Percentiles rank a stretch among this genome's conserved stretches.
These are phyloP conservation scores for Thymus mandschuricus DNA, from an alignment of 257 asterid genomes.

Conservation along the genomic window DNA sequence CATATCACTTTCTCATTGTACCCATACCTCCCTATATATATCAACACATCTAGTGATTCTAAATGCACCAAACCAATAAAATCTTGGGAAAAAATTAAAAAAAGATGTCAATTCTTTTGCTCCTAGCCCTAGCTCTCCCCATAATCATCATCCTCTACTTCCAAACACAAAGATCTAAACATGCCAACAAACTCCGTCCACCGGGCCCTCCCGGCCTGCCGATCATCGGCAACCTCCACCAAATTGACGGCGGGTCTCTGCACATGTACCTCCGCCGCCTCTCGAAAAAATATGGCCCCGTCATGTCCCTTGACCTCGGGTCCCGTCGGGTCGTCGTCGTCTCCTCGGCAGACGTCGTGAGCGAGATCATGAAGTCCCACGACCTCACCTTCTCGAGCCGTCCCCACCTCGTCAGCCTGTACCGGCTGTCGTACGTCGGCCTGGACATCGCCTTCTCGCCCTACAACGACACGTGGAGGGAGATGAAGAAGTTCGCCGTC, in stretches of 20 bases:
- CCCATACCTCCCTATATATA: too few species aligned
- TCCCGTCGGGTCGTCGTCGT: conserved; percentile 3
- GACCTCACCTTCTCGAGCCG: conserved; percentile 33
- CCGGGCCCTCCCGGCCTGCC: conserved; percentile 34
- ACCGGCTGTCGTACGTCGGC: conserved; percentile 29
- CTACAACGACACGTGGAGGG: conserved; percentile 28
- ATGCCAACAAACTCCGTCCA: conserved; percentile 13
- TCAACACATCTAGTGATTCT: too few species aligned
- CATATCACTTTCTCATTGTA: too few species aligned
- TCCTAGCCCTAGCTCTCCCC: conserved; percentile 12
- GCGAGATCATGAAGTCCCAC: conserved; percentile 30
- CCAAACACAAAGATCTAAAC: conserved; percentile 17
- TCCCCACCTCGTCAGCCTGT: conserved; percentile 16
- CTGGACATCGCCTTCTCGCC: conserved; percentile 28
- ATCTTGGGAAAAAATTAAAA: too few species aligned
- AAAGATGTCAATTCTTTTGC: not conserved
- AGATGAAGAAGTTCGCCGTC: conserved; percentile 25
- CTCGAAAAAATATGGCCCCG: conserved; percentile 31
- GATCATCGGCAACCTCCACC: conserved; percentile 37
- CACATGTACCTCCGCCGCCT: conserved; percentile 23
- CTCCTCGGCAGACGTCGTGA: conserved; percentile 22
- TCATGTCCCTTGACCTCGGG: conserved; percentile 32
- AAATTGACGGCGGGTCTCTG: conserved; percentile 14
- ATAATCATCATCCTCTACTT: conserved; percentile 23
- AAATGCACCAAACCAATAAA: too few species aligned